These are phyloP conservation scores for Fusarium phyllophilum DNA, from an alignment of 2,329 filamentous ascomycete genomes.

Conservation along the genomic window DNA sequence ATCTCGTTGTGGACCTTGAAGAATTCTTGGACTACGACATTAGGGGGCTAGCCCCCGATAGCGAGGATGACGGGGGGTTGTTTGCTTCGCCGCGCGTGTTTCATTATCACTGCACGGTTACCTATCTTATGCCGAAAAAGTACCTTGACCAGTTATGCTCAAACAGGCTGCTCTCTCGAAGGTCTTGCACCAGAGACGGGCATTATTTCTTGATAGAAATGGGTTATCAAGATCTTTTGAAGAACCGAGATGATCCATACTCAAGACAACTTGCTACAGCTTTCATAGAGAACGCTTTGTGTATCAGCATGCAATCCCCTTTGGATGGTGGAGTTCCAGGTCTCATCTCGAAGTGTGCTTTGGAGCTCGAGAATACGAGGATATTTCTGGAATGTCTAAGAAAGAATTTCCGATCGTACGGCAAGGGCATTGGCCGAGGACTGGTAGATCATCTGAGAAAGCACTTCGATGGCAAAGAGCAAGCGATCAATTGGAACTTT, in stretches of 20 bases:
- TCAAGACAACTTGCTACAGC: neutral
- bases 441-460: neutral
- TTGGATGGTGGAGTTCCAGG: neutral
- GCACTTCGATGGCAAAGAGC: neutral
- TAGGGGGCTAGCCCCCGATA: neutral
- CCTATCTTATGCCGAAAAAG: too few relatives aligned
- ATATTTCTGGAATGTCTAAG: neutral
- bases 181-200: neutral
- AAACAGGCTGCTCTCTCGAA: too few relatives aligned
- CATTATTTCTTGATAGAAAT: slow-evolving; percentile 2
- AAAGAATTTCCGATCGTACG: neutral
- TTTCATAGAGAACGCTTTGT: neutral
- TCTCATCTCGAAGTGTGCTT: slow-evolving; percentile 11
- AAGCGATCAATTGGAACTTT: slow-evolving; percentile 1
- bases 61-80: slow-evolving; percentile 1
- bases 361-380: neutral
- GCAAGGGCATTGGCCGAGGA: neutral
- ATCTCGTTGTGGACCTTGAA: neutral
- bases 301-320: too few relatives aligned
- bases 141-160: too few relatives aligned
- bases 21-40: slow-evolving; percentile 4
- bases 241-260: neutral
- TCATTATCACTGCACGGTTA: slow-evolving; percentile 9
- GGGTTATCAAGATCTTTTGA: slow-evolving; percentile 5
- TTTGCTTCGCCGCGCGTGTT: neutral